Evolutionary conservation across 2,329 filamentous ascomycete species (phyloP).

Genomic region (Thelonectria blattea): DNA sequence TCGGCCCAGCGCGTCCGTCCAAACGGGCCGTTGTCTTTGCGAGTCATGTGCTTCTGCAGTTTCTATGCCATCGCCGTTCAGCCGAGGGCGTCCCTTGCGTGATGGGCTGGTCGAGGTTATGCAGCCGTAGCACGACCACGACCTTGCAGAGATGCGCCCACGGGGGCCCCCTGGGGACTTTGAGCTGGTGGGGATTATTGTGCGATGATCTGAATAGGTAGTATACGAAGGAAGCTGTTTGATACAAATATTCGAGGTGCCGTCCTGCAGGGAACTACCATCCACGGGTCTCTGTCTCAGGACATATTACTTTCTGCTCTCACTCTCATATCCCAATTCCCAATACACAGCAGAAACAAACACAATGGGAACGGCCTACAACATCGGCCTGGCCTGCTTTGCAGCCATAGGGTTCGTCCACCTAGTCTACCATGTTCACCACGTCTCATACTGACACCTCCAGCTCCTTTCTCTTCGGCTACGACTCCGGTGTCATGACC

Average conservation of each 20-base stretch:
- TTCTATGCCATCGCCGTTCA: neutral
- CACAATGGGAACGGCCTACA: constrained; percentile 48
- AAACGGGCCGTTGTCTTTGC: constrained; percentile 18
- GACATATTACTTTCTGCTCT: neutral
- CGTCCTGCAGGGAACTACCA: neutral
- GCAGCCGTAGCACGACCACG: constrained; percentile 22
- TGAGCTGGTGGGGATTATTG: constrained; percentile 16
- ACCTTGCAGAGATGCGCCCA: constrained; percentile 26
- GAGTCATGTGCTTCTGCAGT: constrained; percentile 14
- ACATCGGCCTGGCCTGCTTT: constrained; percentile 47
- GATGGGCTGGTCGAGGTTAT: constrained; percentile 7
- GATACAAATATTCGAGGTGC: constrained; percentile 27
- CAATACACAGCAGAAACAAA: neutral
- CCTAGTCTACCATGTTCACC: no score
- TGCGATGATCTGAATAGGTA: constrained; percentile 6
- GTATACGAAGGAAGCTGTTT: constrained; percentile 8
- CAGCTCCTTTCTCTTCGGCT: constrained; percentile 53
- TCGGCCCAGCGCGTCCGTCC: neutral
- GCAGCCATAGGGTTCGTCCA: constrained; percentile 47
- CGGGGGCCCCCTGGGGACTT: constrained; percentile 20
- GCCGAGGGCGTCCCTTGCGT: constrained; percentile 20
- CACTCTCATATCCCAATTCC: neutral
- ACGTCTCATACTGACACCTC: constrained; percentile 14
- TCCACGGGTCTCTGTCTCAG: neutral
- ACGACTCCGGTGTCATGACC: constrained; percentile 44